Evolutionary conservation across 2,329 filamentous ascomycete species (phyloP).

Genomic region (Sphaceloma murrayae): DNA sequence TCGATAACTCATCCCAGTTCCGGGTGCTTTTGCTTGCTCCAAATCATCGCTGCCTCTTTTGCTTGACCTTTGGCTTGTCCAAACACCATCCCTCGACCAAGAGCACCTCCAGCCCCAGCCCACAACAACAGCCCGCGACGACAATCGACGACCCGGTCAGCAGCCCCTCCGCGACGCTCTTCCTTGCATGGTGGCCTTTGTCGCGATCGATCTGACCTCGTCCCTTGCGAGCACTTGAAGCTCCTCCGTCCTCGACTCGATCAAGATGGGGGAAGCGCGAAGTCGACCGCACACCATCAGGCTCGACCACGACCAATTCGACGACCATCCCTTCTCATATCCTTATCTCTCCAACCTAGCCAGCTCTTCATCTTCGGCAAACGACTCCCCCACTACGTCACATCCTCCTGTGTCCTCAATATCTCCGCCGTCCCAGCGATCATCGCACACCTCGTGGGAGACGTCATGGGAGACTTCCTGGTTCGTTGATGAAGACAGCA

Average conservation of each 20-base stretch:
- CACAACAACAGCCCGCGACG: no score
- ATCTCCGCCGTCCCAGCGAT: conserved; percentile 3
- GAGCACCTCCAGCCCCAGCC: no score
- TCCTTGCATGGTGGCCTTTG: no score
- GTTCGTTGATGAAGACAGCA: conserved; percentile 13
- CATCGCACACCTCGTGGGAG: conserved; percentile 12
- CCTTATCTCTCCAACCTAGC: not conserved
- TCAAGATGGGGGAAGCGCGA: conserved; percentile 11
- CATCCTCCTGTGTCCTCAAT: conserved; percentile 5
- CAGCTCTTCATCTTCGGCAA: conserved; percentile 10
- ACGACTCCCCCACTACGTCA: conserved; percentile 10
- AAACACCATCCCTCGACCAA: no score
- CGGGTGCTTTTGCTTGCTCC: no score
- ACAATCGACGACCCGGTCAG: no score
- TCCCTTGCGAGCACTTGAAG: no score
- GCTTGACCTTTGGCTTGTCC: no score
- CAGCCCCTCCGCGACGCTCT: no score
- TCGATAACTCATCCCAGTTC: no score
- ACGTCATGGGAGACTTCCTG: conserved; percentile 13
- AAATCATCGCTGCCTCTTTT: no score
- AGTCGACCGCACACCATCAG: conserved; percentile 7
- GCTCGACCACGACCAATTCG: conserved; percentile 12
- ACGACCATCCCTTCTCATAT: conserved; percentile 15
- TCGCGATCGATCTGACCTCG: no score
- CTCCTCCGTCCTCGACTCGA: conserved; percentile 8